Conservation (phyloP, 139 green algal genomes). For the Picochlorum sp. region DNA sequence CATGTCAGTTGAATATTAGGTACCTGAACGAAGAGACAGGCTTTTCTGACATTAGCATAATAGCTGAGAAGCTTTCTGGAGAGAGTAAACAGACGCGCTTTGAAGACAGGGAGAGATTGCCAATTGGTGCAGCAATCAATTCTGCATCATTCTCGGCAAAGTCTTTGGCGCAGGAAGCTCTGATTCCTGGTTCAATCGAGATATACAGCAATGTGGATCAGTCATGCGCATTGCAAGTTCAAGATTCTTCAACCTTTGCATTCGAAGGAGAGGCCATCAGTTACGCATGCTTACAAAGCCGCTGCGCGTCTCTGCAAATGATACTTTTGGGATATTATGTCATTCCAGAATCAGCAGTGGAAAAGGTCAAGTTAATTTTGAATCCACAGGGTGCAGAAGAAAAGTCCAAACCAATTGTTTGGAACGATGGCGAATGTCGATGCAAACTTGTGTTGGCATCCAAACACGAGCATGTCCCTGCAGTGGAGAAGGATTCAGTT, state of each 20-base stretch:
- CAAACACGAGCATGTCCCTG: too few species aligned
- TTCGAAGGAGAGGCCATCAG: slow-evolving; percentile 29
- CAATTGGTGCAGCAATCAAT: slow-evolving; percentile 53
- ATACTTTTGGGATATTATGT: slow-evolving; percentile 45
- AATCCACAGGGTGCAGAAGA: not conserved
- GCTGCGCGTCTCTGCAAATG: slow-evolving; percentile 7
- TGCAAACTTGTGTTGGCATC: too few species aligned
- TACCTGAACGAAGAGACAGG: slow-evolving; percentile 33
- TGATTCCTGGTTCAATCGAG: slow-evolving; percentile 9
- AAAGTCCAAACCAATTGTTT: not conserved
- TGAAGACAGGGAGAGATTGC: slow-evolving; percentile 49
- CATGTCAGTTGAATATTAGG: slow-evolving; percentile 48
- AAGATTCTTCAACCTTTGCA: slow-evolving; percentile 15
- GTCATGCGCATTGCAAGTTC: slow-evolving; percentile 20
- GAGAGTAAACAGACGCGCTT: slow-evolving; percentile 43
- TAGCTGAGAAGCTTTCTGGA: slow-evolving; percentile 20
- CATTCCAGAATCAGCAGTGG: slow-evolving; percentile 28
- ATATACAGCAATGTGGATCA: slow-evolving; percentile 12
- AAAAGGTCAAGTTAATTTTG: slow-evolving; percentile 34
- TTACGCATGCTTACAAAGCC: slow-evolving; percentile 35
- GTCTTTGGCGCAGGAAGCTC: slow-evolving; percentile 24
- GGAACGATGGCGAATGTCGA: slow-evolving; percentile 1
- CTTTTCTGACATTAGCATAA: slow-evolving; percentile 44
- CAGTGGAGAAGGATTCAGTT: too few species aligned
- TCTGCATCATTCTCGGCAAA: slow-evolving; percentile 44